Percentiles rank a stretch among this genome's conserved stretches.
These are phyloP conservation scores for Paramecium octaurelia DNA, from an alignment of 73 alveolate species.

Conservation along the genomic window DNA sequence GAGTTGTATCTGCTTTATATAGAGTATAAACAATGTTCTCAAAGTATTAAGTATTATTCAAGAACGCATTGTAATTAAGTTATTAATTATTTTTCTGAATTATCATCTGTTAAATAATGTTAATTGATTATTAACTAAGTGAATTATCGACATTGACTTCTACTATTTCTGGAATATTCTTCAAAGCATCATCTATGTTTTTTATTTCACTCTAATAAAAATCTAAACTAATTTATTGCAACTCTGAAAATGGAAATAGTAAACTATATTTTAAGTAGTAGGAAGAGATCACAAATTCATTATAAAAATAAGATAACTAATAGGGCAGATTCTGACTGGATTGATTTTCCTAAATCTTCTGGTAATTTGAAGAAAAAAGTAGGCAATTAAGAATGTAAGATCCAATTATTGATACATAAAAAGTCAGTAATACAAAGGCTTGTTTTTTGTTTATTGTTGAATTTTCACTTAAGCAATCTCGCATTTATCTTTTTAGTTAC, in stretches of 20 bases:
- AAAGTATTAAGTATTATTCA: background rate
- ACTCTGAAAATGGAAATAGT: background rate
- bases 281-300: background rate
- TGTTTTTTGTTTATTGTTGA: background rate
- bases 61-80: background rate
- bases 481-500: background rate
- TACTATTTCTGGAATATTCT: background rate
- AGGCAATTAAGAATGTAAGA: background rate
- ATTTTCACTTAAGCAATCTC: background rate
- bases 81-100: background rate
- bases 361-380: background rate
- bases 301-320: background rate
- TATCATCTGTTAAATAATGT: background rate
- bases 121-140: background rate
- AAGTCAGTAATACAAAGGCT: background rate
- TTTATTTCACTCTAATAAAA: background rate
- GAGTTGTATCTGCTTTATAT: background rate
- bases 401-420: background rate
- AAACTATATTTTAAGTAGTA: background rate
- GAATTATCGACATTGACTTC: background rate
- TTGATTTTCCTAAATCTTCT: background rate
- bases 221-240: background rate
- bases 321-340: background rate
- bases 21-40: background rate
- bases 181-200: background rate